These are phyloP conservation scores for Myxozyma geophila DNA, from an alignment of 805 yeast species.

Conservation along the genomic window DNA sequence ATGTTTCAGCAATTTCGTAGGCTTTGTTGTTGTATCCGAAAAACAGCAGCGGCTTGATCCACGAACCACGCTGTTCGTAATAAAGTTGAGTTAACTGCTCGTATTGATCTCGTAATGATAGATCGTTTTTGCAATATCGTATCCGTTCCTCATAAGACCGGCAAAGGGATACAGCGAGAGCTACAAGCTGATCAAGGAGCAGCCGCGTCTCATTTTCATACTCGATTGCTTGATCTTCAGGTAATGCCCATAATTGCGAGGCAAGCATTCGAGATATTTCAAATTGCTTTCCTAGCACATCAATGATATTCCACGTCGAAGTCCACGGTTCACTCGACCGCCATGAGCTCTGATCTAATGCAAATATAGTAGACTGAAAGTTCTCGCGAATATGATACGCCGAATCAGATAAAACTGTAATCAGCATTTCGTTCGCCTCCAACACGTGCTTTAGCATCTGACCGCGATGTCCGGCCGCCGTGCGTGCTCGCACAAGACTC, in stretches of 20 bases:
- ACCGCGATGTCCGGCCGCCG: conserved; percentile 13
- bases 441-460: conserved; percentile 10
- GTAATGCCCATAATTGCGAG: conserved; percentile 29
- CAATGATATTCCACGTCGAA: conserved; percentile 36
- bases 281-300: conserved; percentile 39
- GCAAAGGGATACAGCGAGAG: conserved; percentile 51
- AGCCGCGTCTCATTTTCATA: conserved; percentile 23
- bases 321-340: conserved; percentile 42
- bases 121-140: conserved; percentile 19
- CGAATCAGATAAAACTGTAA: conserved; percentile 22
- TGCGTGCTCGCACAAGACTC: conserved; percentile 25
- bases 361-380: conserved; percentile 21
- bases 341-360: conserved; percentile 23
- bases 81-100: conserved; percentile 36
- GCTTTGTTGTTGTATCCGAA: conserved; percentile 59
- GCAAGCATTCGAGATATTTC: conserved; percentile 28
- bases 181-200: conserved; percentile 43
- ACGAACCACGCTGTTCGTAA: conserved; percentile 48
- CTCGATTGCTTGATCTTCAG: conserved; percentile 19
- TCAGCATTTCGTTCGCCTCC: conserved; percentile 28
- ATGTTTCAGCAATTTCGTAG: conserved; percentile 64
- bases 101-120: conserved; percentile 15
- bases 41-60: conserved; percentile 65
- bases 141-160: conserved; percentile 42
- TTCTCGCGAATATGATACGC: conserved; percentile 26